A percentile compares a stretch with the other conserved stretches of the same genome.
Evolutionary conservation across 129 eudicot genomes (phyloP).

Genomic region (Helichrysum umbraculigerum): DNA sequence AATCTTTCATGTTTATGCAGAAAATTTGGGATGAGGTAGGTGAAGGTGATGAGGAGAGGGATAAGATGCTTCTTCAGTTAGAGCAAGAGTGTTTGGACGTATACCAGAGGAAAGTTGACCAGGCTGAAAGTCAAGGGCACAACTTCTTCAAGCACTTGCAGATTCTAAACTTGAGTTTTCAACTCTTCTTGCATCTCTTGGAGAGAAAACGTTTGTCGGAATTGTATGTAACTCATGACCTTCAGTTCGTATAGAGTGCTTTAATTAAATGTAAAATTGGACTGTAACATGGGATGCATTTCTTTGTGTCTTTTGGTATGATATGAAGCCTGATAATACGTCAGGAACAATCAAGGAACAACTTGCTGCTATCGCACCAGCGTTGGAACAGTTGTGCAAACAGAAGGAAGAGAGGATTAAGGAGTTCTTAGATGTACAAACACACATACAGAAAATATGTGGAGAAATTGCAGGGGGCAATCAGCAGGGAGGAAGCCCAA

Average conservation of each 20-base stretch:
- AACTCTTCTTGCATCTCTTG: slow-evolving; percentile 77
- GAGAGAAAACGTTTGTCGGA: slow-evolving; percentile 73
- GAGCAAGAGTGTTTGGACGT: slow-evolving; percentile 97
- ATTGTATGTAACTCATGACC: slow-evolving; percentile 47
- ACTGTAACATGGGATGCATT: background rate
- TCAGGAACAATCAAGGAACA: slow-evolving; percentile 93
- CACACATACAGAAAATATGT: slow-evolving; percentile 72
- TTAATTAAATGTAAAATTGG: background rate
- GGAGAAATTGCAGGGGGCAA: slow-evolving; percentile 81
- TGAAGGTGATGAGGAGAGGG: slow-evolving; percentile 85
- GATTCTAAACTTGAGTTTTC: slow-evolving; percentile 78
- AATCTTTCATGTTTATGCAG: slow-evolving; percentile 42
- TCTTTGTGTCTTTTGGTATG: slow-evolving; percentile 25
- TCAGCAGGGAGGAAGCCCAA: slow-evolving; percentile 55
- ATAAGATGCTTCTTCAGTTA: slow-evolving; percentile 90
- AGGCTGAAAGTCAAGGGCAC: slow-evolving; percentile 78
- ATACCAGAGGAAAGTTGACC: slow-evolving; percentile 91
- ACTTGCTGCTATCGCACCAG: slow-evolving; percentile 86
- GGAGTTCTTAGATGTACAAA: slow-evolving; percentile 73
- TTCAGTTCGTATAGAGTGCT: no score
- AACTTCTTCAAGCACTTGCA: slow-evolving; percentile 78
- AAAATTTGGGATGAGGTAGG: slow-evolving; percentile 99
- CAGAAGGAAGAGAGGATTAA: slow-evolving; percentile 84
- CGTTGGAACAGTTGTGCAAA: slow-evolving; percentile 66
- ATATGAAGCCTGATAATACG: slow-evolving; percentile 76